These are phyloP conservation scores for Prototheca wickerhamii DNA, from an alignment of 163 green algal genomes.

Conservation along the genomic window DNA sequence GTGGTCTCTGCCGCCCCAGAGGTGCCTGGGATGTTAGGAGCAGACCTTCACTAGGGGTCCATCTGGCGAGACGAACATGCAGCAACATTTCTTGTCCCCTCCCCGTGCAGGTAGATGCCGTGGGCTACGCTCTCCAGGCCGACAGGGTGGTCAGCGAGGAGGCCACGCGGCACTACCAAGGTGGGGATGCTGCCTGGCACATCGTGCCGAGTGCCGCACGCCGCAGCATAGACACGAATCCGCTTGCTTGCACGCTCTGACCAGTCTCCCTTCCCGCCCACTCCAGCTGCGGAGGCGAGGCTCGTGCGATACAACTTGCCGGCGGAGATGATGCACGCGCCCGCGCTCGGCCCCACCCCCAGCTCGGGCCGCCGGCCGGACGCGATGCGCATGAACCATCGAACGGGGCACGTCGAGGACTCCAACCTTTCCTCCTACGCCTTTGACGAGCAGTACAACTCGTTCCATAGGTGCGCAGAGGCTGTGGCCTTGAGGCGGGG, in stretches of 20 bases:
- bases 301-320: conserved; percentile 74
- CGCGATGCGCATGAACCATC: conserved; percentile 72
- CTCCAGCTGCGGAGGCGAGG: conserved; percentile 43
- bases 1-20: neutral
- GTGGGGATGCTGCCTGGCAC: conserved; percentile 11
- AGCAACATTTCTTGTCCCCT: neutral
- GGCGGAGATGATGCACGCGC: conserved; percentile 73
- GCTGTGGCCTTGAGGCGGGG: neutral
- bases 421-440: conserved; percentile 59
- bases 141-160: conserved; percentile 32
- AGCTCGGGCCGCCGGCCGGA: conserved; percentile 9
- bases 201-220: too few relatives aligned
- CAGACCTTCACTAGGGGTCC: neutral
- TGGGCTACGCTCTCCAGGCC: conserved; percentile 48
- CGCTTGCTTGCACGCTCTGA: too few relatives aligned
- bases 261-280: neutral
- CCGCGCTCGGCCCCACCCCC: conserved; percentile 44
- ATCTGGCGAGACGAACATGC: neutral
- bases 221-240: too few relatives aligned
- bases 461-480: conserved; percentile 47
- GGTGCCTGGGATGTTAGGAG: neutral
- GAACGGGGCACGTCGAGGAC: conserved; percentile 73
- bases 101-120: conserved; percentile 50
- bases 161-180: conserved; percentile 34
- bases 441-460: conserved; percentile 93